Conservation (phyloP, 1,139 yeast species). For the Casaregolazyma suthepensis region DNA sequence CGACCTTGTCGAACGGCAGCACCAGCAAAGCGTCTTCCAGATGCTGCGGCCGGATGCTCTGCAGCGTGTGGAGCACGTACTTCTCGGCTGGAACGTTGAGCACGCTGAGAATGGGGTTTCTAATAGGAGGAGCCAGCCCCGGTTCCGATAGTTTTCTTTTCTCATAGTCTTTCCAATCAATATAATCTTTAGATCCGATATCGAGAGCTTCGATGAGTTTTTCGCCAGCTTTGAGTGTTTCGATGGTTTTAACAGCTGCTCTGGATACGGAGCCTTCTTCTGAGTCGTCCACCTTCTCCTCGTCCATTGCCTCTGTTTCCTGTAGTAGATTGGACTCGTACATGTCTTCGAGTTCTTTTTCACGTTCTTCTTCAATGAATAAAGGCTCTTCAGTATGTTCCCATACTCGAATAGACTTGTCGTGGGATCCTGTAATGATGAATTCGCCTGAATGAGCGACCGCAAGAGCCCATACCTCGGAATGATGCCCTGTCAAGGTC, state of each 20-base stretch:
- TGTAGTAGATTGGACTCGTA: conserved; percentile 68
- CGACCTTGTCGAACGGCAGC: conserved; percentile 79
- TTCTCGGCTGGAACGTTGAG: conserved; percentile 65
- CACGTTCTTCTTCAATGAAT: conserved; percentile 92
- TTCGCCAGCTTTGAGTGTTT: conserved; percentile 93
- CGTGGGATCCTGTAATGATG: conserved; percentile 86
- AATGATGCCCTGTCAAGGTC: conserved; percentile 75
- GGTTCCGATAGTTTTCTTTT: conserved; percentile 41
- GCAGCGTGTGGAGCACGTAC: conserved; percentile 66
- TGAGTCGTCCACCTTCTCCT: conserved; percentile 17
- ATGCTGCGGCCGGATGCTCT: conserved; percentile 72
- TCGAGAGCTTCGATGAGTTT: conserved; percentile 89
- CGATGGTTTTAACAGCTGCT: conserved; percentile 80
- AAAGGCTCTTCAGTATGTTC: conserved; percentile 88
- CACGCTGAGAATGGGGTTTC: conserved; percentile 66
- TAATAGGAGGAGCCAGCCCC: conserved; percentile 55
- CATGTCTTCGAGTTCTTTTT: conserved; percentile 87
- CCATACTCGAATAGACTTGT: conserved; percentile 89
- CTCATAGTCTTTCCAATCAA: conserved; percentile 40
- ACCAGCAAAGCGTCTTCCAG: conserved; percentile 88
- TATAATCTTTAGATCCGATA: conserved; percentile 67
- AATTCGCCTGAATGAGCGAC: conserved; percentile 66
- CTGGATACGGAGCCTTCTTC: conserved; percentile 41
- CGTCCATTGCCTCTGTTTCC: conserved; percentile 30
- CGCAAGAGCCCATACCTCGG: conserved; percentile 89